Evolutionary conservation across 441 rosid genomes (phyloP).

Genomic region (Gossypium lobatum): DNA sequence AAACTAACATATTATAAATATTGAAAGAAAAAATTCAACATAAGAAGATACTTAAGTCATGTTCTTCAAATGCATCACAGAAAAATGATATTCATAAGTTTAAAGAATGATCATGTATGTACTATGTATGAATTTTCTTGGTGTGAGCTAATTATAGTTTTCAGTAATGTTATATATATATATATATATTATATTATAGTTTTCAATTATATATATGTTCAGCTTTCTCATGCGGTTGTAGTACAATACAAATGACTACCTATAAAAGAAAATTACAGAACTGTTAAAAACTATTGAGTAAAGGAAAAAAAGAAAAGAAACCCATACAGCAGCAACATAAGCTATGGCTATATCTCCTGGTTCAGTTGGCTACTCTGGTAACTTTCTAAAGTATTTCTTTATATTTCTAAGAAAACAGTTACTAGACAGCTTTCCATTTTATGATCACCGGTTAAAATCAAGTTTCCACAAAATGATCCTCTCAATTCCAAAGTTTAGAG

Average conservation of each 20-base stretch:
- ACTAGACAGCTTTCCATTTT: background rate
- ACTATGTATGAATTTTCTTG: no score
- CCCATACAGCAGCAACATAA: background rate
- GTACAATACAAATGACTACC: no score
- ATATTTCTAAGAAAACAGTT: background rate
- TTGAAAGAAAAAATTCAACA: background rate
- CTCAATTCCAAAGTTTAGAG: background rate
- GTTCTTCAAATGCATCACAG: background rate
- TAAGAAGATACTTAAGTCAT: background rate
- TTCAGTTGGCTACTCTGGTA: background rate
- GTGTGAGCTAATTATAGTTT: no score
- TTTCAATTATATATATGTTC: no score
- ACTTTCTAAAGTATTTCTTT: background rate
- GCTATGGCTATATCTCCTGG: background rate
- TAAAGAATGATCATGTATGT: background rate
- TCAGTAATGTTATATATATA: no score
- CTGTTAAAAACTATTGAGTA: no score
- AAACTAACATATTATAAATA: background rate
- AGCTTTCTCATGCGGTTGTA: no score
- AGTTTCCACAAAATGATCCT: constrained; percentile 1
- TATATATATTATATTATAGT: no score
- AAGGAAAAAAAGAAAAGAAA: no score
- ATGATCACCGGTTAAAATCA: background rate
- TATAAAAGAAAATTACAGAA: no score
- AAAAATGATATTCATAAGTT: background rate